Percentiles rank a stretch among this genome's conserved stretches.
Conservation (phyloP, 2,329 filamentous ascomycete genomes). For the Ophiostoma montium region DNA sequence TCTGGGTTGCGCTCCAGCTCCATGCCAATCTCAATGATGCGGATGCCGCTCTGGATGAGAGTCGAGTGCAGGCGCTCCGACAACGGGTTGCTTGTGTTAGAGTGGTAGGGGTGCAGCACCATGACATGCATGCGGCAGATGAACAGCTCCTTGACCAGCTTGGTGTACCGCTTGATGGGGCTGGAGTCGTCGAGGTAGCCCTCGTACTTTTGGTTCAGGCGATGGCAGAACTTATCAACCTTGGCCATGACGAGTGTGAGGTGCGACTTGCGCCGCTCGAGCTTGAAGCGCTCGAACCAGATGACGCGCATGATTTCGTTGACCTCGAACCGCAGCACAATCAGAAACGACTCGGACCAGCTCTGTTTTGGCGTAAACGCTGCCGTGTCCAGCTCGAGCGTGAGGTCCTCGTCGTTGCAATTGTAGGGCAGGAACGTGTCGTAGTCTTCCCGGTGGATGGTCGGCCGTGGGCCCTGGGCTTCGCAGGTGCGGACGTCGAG, state of each 20-base stretch:
- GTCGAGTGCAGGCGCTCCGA: slow-evolving; percentile 50
- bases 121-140: slow-evolving; percentile 50
- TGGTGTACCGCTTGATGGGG: slow-evolving; percentile 49
- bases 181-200: slow-evolving; percentile 43
- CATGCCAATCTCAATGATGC: slow-evolving; percentile 34
- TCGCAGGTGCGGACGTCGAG: slow-evolving; percentile 63
- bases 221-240: slow-evolving; percentile 52
- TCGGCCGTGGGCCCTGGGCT: slow-evolving; percentile 55
- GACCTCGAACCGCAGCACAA: slow-evolving; percentile 56
- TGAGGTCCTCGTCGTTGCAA: slow-evolving; percentile 52
- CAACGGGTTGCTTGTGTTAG: slow-evolving; percentile 31
- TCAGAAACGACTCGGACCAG: slow-evolving; percentile 56
- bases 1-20: slow-evolving; percentile 29
- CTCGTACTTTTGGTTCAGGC: slow-evolving; percentile 52
- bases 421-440: slow-evolving; percentile 61
- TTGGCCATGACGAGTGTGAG: slow-evolving; percentile 52
- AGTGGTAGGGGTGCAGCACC: slow-evolving; percentile 53
- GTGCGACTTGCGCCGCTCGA: slow-evolving; percentile 46
- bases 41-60: slow-evolving; percentile 45
- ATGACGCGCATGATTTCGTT: slow-evolving; percentile 58
- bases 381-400: slow-evolving; percentile 28
- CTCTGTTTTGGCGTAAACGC: slow-evolving; percentile 21
- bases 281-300: slow-evolving; percentile 52
- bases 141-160: slow-evolving; percentile 50
- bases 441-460: slow-evolving; percentile 60